Evolutionary conservation across 2,329 filamentous ascomycete species (phyloP), one percentile per base, ranked within the genome.

Genomic region (Bertia moriformis): DNA sequence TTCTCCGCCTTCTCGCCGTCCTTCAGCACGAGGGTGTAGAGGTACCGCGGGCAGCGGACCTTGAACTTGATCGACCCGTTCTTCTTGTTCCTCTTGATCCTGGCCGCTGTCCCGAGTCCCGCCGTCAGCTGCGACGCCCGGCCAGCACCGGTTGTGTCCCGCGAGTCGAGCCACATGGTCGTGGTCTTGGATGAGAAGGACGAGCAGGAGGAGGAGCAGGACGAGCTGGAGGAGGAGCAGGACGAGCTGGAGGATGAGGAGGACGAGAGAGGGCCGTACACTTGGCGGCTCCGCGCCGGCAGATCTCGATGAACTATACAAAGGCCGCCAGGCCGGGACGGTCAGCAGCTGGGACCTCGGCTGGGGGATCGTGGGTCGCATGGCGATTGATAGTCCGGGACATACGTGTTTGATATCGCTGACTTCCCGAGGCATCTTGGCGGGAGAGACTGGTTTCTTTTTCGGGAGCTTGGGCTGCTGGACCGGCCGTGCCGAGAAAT

Each of bases 1-100:
- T 98, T 98, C 75, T 96, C 91, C 67, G 89, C 91, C 85, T 96
- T 96, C 64, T 95, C 91, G 60, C 78, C 77, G 71, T 98, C 91
- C 80, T 94, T 95, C 59, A 98, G 81, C 63, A 93, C 84, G 56
- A 98, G 80, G 55, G 91, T 96, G 83, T 98, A 98, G 55, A 98
- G 75, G 75, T 91, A 80, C 60, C 80, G 78, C 65, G 85, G 75
- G 83, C 91, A 96, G 67, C 91, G 86, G 77, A 98, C 89, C 86
- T 98, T 98, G 87, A 98, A 96, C 83, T 98, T 98, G 81, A 91
- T 88, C 75, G 89, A 81, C 64, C 81, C 76, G 60, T 72, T 71
- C 71, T 83, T 80, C 68, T 80, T 82, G 79, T 81, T 93, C 78
- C 93, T 91, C 87, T 96, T 89, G 75, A 89, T 86, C 66, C 83